Evolutionary conservation across 2,329 filamentous ascomycete species (phyloP).

Genomic region (Exophiala sp.): DNA sequence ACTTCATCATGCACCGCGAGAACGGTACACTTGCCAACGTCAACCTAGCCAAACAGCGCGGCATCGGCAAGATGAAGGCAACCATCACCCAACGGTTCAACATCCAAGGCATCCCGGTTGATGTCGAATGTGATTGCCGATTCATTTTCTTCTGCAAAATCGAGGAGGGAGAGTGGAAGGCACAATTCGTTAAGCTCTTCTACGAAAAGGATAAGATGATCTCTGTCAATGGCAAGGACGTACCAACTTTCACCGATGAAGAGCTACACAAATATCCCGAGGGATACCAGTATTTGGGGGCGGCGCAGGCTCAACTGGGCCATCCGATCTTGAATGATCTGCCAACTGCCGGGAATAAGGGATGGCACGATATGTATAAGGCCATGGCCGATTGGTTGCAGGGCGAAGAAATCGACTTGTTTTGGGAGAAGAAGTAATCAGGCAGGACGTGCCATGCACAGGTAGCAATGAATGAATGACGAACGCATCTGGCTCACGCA

Average conservation of each 20-base stretch:
- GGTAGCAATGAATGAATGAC: too few relatives aligned
- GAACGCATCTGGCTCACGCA: too few relatives aligned
- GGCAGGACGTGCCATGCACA: too few relatives aligned
- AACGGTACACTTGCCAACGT: slow-evolving; percentile 47
- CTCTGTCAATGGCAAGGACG: slow-evolving; percentile 40
- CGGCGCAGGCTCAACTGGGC: slow-evolving; percentile 42
- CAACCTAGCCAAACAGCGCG: slow-evolving; percentile 37
- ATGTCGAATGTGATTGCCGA: slow-evolving; percentile 49
- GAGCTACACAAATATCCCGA: slow-evolving; percentile 40
- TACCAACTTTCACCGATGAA: slow-evolving; percentile 37
- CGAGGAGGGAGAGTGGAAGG: slow-evolving; percentile 39
- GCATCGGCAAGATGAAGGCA: slow-evolving; percentile 51
- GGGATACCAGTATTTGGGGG: slow-evolving; percentile 46
- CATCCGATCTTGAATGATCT: slow-evolving; percentile 41
- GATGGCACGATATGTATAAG: slow-evolving; percentile 40
- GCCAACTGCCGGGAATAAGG: slow-evolving; percentile 37
- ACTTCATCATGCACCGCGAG: slow-evolving; percentile 54
- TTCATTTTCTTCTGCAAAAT: slow-evolving; percentile 45
- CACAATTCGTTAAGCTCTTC: slow-evolving; percentile 44
- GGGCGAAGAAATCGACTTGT: slow-evolving; percentile 29
- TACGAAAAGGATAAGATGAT: slow-evolving; percentile 51
- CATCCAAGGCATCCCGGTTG: slow-evolving; percentile 37
- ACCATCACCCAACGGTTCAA: slow-evolving; percentile 50
- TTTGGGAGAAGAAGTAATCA: slow-evolving; percentile 18
- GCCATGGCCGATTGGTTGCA: slow-evolving; percentile 42